Conservation (phyloP, 345 rosid genomes). For the Brassica carinata region DNA sequence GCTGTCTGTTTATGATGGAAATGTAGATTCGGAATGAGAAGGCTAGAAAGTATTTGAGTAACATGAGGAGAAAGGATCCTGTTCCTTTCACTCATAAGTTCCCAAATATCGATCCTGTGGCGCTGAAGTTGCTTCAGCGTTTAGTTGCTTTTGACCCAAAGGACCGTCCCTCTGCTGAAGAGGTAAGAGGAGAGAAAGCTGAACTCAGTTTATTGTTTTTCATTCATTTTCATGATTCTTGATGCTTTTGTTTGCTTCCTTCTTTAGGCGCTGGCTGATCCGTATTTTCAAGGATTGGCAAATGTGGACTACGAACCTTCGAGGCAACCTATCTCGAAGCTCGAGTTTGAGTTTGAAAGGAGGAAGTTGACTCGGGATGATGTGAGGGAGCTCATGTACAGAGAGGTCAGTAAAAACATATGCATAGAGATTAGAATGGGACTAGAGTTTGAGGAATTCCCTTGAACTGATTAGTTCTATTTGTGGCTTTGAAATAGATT, state of each 20-base stretch:
- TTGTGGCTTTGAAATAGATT: constrained; percentile 54
- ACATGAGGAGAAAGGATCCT: constrained; percentile 72
- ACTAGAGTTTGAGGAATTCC: constrained; percentile 8
- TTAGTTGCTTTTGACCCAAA: constrained; percentile 94
- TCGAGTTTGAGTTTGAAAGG: constrained; percentile 89
- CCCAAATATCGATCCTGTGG: constrained; percentile 68
- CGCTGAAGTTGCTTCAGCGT: constrained; percentile 75
- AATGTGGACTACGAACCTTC: constrained; percentile 74
- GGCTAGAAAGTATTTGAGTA: constrained; percentile 84
- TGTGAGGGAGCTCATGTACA: constrained; percentile 84
- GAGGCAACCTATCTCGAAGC: constrained; percentile 77
- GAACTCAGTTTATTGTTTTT: not conserved
- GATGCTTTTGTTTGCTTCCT: constrained; percentile 26
- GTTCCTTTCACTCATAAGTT: constrained; percentile 63
- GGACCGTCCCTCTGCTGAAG: constrained; percentile 92
- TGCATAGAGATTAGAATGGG: constrained; percentile 4
- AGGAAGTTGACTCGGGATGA: constrained; percentile 81
- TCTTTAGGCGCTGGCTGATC: constrained; percentile 83
- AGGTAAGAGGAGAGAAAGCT: constrained; percentile 48
- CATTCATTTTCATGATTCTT: constrained; percentile 8
- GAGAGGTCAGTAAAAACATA: constrained; percentile 65
- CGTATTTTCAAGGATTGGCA: constrained; percentile 80
- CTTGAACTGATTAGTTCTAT: constrained; percentile 20
- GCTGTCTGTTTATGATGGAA: constrained; percentile 40
- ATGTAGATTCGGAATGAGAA: constrained; percentile 91